phyloP scores from a whole-genome alignment of 2,329 filamentous ascomycete genomes.

The Lasiodiplodia gonubiensis region DNA sequence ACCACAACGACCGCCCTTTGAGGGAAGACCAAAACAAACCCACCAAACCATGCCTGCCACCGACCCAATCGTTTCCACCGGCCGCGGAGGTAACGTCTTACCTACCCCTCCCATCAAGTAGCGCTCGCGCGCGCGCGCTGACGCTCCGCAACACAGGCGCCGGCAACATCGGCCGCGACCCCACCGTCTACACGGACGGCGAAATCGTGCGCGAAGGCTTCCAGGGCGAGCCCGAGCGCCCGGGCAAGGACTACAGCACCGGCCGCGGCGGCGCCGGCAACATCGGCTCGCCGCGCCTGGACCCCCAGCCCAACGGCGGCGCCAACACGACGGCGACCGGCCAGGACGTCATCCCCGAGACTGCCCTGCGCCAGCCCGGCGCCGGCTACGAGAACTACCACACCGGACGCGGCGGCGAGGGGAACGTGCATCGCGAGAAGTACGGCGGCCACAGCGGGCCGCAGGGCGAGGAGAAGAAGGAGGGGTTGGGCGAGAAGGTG shows the following conservation, averaged over 20 bases:
- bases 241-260: constrained; percentile 38
- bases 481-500: constrained; percentile 44
- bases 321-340: constrained; percentile 7
- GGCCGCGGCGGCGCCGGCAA: constrained; percentile 40
- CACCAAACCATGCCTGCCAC: constrained; percentile 13
- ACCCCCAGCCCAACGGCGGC: not conserved
- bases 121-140: too few relatives aligned
- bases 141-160: constrained; percentile 47
- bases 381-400: constrained; percentile 43
- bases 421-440: constrained; percentile 45
- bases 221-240: constrained; percentile 35
- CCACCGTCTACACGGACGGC: constrained; percentile 45
- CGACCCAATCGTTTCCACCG: constrained; percentile 54
- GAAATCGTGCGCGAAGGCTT: constrained; percentile 45
- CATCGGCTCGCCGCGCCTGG: constrained; percentile 34
- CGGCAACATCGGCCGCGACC: constrained; percentile 58
- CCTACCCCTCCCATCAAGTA: not conserved
- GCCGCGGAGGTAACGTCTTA: constrained; percentile 61
- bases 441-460: constrained; percentile 41
- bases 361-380: constrained; percentile 37
- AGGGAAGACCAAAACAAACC: not conserved
- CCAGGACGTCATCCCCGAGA: constrained; percentile 44
- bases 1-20: not conserved
- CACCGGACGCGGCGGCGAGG: constrained; percentile 45
- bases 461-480: constrained; percentile 30